Base-by-base conservation (phyloP, 2,329 filamentous ascomycete species). In the Penicillium expansum region DNA sequence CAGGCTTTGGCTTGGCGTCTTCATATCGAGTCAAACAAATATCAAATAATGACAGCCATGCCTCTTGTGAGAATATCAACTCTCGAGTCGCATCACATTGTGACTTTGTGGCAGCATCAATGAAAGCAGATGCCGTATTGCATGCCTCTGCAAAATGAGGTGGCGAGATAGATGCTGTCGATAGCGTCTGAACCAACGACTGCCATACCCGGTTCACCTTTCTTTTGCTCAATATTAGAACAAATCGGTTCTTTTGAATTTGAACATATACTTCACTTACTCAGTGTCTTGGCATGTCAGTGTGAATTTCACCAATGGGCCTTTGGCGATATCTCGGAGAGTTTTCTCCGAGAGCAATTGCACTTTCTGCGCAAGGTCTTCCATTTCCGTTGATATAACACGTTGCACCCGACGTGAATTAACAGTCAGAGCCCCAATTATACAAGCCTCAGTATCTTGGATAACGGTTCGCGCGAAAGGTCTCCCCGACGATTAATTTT, bases 41-140 rank as follows among this genome's bases (percentile, higher is more conserved):
- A 20, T 76, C 69, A 50, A 78, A 78, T 16, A 75, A 66, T 22
- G 71, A 64, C 20, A 73, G 58, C 77, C 77, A 80, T 29, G 65
- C 71, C 16, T 69, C 62, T 7, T 68, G 48, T 4, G 72, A 75
- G 2, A 70, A 60, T 27, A 65, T 69, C 53, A 80, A 63, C 24
- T 67, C 50, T 42, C 65, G 69, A 2, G 78, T 70, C 8, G 61
- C 57, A 13, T 67, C 56, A 54, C 66, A 63, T 30, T 66, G 50
- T 13, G 77, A 76, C 13, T 63, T 60, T 16, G 64, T 55, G 10
- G 73, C 71, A 13, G 72, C 69, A 59, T 78, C 72, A 22, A 80
- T 62, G 51, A 78, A 79, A 20, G 73, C 73, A 55, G 75, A 76
- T 29, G 79, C 52, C 7, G 77, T 74, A 70, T 79, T 80, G 59